A percentile compares a stretch with the other conserved stretches of the same genome.
phyloP scores from a whole-genome alignment of 2,329 filamentous ascomycete genomes.

The Paracorniculantispora psalliotae region DNA sequence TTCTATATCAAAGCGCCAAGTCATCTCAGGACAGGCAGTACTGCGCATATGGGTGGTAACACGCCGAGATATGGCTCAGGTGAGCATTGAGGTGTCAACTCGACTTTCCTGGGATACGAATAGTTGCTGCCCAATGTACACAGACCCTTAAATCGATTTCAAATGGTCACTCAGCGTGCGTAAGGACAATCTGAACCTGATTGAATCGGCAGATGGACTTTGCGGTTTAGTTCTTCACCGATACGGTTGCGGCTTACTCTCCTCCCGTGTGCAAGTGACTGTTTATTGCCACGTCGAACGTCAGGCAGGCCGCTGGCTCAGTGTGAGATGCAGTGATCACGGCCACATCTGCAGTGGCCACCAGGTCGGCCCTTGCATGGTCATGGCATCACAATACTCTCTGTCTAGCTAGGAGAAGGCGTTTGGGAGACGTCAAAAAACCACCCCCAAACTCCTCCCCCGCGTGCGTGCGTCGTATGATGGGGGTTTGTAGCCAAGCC shows the following conservation, averaged over 20 bases:
- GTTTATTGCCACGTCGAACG: conserved; percentile 5
- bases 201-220: background rate
- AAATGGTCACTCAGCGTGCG: background rate
- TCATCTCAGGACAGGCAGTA: background rate
- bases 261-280: background rate
- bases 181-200: background rate
- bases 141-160: background rate
- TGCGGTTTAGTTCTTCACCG: background rate
- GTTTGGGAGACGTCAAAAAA: background rate
- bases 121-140: conserved; percentile 6
- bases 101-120: background rate
- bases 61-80: background rate
- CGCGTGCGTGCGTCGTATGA: conserved; percentile 8
- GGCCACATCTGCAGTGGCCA: conserved; percentile 3
- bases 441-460: background rate
- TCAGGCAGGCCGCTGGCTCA: conserved; percentile 2
- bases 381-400: conserved; percentile 4
- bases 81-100: conserved; percentile 3
- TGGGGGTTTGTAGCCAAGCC: background rate
- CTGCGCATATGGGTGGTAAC: background rate
- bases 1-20: too few relatives aligned
- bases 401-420: background rate
- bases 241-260: background rate
- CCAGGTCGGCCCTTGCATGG: conserved; percentile 12
- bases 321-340: background rate